Base-by-base conservation (phyloP, 495 filamentous ascomycete species). In the Aspergillus bertholletiae region DNA sequence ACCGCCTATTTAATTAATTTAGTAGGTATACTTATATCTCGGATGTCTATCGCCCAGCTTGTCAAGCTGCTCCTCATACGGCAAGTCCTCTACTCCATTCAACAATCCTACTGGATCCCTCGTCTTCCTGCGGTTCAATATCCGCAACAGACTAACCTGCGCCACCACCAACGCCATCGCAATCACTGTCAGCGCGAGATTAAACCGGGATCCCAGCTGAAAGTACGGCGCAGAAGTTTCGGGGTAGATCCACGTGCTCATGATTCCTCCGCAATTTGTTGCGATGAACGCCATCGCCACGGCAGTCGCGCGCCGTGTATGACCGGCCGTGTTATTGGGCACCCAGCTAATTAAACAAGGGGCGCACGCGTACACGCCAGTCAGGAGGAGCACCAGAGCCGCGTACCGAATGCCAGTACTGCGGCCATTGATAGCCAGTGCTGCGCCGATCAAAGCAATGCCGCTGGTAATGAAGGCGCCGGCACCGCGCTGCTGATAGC, bases 181-280 rank as follows among this genome's bases (percentile, higher is more conserved):
- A 28, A 51, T 51, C 20, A 40, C 54, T 20, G 39, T 40, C 2
- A 52, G 15, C 1, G 55, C 21, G 4, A 52, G 22, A 47, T 54
- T 53, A 27, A 58, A n/a, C n/a, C n/a, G n/a, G n/a, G n/a, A n/a
- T n/a, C n/a, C n/a, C n/a, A n/a, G n/a, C n/a, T n/a, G n/a, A n/a
- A n/a, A n/a, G n/a, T n/a, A n/a, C n/a, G n/a, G n/a, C n/a, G n/a
- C n/a, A n/a, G n/a, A n/a, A n/a, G n/a, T n/a, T n/a, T 50, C 45
- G 17, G 56, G 56, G 34, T 58, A 54, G 43, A 58, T 45, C 56
- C 56, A 58, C 3, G 56, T 58, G 24, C 50, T 58, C 43, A 58
- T 13, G 17, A 58, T 39, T 1, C 56, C 56, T 7, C 50, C 56
- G 1, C 27, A 43, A 28, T 50, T 58, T 5, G 56, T 58, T 1